Conservation (phyloP, 108 stramenopile species). For the Cyclotella baltica region DNA sequence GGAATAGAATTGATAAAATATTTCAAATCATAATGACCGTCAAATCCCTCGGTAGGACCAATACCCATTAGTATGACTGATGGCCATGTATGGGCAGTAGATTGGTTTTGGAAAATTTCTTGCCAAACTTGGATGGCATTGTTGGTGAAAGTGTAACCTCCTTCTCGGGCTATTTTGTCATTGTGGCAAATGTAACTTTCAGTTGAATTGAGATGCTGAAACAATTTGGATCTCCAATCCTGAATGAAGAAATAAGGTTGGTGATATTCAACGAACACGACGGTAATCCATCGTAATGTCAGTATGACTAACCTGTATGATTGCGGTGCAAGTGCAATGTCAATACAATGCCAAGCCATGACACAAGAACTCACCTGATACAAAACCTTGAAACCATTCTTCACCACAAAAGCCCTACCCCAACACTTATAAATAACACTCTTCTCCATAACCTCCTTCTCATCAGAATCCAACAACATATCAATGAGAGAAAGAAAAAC, state of each 20-base stretch:
- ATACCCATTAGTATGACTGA: conserved; percentile 34
- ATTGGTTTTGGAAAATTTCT: conserved; percentile 37
- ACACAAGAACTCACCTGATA: too few species aligned
- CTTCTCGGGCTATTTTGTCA: conserved; percentile 20
- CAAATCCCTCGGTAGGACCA: conserved; percentile 5
- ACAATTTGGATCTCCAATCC: conserved; percentile 31
- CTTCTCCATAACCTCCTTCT: conserved; percentile 18
- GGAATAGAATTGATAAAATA: conserved; percentile 12
- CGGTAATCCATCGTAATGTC: too few species aligned
- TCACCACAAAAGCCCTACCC: conserved; percentile 33
- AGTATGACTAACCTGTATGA: too few species aligned
- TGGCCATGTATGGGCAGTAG: conserved; percentile 49
- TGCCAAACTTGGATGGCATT: conserved; percentile 44
- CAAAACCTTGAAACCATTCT: conserved; percentile 29
- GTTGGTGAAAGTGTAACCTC: conserved; percentile 4
- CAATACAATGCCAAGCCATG: too few species aligned
- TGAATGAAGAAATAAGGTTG: too few species aligned
- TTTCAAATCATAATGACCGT: conserved; percentile 26
- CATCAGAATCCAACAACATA: conserved; percentile 22
- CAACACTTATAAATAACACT: conserved; percentile 38
- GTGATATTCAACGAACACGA: too few species aligned
- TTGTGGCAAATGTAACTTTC: conserved; percentile 36
- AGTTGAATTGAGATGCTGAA: conserved; percentile 10
- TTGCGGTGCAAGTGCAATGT: too few species aligned
- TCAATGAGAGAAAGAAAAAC: conserved; percentile 42